Evolutionary conservation across 805 yeast genomes (phyloP).

Genomic region (Candida ortonii): DNA sequence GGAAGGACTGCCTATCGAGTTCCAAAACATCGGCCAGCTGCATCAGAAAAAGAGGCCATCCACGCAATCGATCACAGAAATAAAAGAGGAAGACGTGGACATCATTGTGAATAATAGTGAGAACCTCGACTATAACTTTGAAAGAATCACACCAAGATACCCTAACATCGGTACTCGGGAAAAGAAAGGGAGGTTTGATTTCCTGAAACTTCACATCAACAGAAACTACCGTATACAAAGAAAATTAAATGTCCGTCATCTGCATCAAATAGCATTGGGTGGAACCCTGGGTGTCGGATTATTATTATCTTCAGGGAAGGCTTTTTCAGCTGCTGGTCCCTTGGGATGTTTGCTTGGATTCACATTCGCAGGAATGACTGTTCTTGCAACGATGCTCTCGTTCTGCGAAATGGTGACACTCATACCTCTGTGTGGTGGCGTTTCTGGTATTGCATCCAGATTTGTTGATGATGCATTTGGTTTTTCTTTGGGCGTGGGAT

Average conservation of each 20-base stretch:
- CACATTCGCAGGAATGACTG: slow-evolving; percentile 59
- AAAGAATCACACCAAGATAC: slow-evolving; percentile 13
- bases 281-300: slow-evolving; percentile 80
- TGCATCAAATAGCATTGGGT: slow-evolving; percentile 76
- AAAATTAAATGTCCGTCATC: slow-evolving; percentile 59
- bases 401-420: slow-evolving; percentile 81
- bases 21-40: slow-evolving; percentile 18
- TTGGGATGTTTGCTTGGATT: slow-evolving; percentile 72
- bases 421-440: slow-evolving; percentile 76
- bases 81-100: no score
- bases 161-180: not conserved
- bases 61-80: no score
- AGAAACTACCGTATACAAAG: slow-evolving; percentile 45
- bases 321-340: slow-evolving; percentile 73
- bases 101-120: slow-evolving; percentile 32
- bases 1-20: slow-evolving; percentile 30
- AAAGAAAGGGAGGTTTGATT: slow-evolving; percentile 2
- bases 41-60: no score
- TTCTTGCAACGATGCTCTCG: slow-evolving; percentile 65
- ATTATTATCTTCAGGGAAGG: slow-evolving; percentile 67
- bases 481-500: slow-evolving; percentile 68
- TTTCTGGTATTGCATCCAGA: slow-evolving; percentile 69
- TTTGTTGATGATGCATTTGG: slow-evolving; percentile 79
- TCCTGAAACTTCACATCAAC: slow-evolving; percentile 15
- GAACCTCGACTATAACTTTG: slow-evolving; percentile 29